Evolutionary conservation across 2,329 filamentous ascomycete genomes (phyloP), one percentile per base, ranked within the genome.

Genomic region (Rhinocladiella mackenziei): DNA sequence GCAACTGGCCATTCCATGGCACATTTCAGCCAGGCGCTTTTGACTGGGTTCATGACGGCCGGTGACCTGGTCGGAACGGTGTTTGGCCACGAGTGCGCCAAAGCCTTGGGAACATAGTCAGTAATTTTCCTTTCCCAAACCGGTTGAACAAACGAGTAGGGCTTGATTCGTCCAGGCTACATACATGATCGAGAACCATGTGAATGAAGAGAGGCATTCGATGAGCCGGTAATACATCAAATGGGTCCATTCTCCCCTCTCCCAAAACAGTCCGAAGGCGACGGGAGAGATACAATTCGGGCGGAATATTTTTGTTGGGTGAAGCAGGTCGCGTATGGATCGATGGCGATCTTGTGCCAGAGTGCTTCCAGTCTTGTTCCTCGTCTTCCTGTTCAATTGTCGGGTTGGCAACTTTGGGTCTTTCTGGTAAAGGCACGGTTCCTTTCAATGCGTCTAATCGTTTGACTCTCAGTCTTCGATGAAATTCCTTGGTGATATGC

Each of bases 401-500:
- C 43, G 13, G 13, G 28, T n/a, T 30, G 5, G 28, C 5, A n/a
- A 10, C 5, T 30, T 30, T 30, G 11, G 15, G 11, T n/a, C 28
- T 5, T 13, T n/a, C 28, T 4, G 28, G 11, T n/a, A 30, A 5
- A 4, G 5, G 28, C 15, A 30, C n/a, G 5, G 28, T 30, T 5
- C 5, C 15, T 15, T 37, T 46, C 17, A 40, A 19, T 13, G 43
- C 36, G n/a, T 36, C 36, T 4, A 50, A 26, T n/a, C 50, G 47
- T 22, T 50, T 48, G 30, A 45, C 36, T 11, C 47, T 37, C 30
- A 48, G 13, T n/a, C 26, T 33, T 15, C 50, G 43, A 33, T 53
- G 50, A 38, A 45, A 50, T 25, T 50, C 48, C 30, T 50, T 50
- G n/a, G 50, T 53, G 37, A 53, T 50, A 14, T 50, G 50, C 23